These are phyloP conservation scores for Carex littledalei DNA, from an alignment of 176 grass and related monocot genomes.

Conservation along the genomic window DNA sequence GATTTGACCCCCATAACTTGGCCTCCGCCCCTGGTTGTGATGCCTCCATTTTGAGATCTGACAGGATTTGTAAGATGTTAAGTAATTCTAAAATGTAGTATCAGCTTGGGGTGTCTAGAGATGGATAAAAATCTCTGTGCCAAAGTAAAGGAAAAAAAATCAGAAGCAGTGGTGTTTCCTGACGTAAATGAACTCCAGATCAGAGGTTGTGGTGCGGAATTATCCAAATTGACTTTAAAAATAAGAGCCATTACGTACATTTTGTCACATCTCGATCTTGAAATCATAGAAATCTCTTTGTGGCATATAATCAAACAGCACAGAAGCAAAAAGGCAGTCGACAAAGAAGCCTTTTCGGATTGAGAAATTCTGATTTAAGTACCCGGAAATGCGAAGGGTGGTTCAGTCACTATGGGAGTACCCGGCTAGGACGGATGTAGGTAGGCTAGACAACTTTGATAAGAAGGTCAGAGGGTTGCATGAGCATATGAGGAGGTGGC, in stretches of 20 bases:
- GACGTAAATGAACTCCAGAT: background rate
- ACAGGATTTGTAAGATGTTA: background rate
- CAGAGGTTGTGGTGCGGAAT: background rate
- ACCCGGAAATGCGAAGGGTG: too few species aligned
- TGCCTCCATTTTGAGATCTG: background rate
- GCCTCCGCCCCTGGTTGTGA: background rate
- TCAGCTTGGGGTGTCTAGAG: background rate
- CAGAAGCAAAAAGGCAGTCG: background rate
- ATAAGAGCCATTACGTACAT: background rate
- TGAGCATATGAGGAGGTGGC: too few species aligned
- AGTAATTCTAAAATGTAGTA: background rate
- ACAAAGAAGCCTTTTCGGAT: too few species aligned
- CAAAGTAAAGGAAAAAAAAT: background rate
- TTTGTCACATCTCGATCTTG: background rate
- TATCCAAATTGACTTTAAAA: background rate
- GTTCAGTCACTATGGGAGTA: too few species aligned
- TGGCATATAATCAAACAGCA: background rate
- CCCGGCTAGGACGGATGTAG: too few species aligned
- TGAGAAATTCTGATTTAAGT: too few species aligned
- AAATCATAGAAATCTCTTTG: background rate
- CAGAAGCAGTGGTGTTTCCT: background rate
- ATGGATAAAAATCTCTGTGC: background rate
- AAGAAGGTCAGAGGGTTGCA: too few species aligned
- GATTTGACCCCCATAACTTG: too few species aligned
- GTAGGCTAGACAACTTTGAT: too few species aligned